Conservation (phyloP, 2,329 filamentous ascomycete species). For the Penicillium sp. region DNA sequence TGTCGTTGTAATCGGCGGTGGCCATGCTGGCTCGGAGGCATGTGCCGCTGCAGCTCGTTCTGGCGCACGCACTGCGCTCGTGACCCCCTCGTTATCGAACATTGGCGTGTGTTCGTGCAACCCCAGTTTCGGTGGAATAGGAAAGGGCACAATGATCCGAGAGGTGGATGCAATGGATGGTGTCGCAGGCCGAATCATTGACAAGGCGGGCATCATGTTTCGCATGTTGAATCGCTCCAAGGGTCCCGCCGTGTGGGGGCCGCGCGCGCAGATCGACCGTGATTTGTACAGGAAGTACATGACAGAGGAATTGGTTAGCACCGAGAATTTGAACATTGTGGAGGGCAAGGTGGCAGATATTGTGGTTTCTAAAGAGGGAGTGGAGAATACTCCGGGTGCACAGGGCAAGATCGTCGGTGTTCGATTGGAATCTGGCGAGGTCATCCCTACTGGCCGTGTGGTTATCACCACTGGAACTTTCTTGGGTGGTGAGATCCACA, state of each 20-base stretch:
- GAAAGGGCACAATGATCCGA: conserved; percentile 92
- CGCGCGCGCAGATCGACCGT: conserved; percentile 92
- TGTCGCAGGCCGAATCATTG: conserved; percentile 81
- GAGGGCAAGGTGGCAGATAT: conserved; percentile 92
- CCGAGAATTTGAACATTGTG: conserved; percentile 77
- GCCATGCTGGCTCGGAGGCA: conserved; percentile 93
- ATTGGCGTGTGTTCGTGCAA: conserved; percentile 96
- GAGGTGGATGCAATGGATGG: conserved; percentile 96
- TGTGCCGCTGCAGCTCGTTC: conserved; percentile 85
- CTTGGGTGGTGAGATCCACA: conserved; percentile 92
- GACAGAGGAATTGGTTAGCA: conserved; percentile 77
- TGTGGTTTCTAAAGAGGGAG: conserved; percentile 63
- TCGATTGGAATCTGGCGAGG: conserved; percentile 79
- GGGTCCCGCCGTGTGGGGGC: conserved; percentile 95
- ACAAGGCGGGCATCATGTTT: conserved; percentile 95
- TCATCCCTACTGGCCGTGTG: conserved; percentile 77
- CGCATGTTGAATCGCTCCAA: conserved; percentile 84
- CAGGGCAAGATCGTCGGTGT: conserved; percentile 81
- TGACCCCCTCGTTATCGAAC: conserved; percentile 86
- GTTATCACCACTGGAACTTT: conserved; percentile 98
- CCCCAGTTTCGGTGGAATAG: conserved; percentile 96
- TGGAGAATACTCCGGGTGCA: conserved; percentile 49
- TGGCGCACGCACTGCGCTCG: conserved; percentile 82
- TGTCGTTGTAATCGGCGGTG: conserved; percentile 93
- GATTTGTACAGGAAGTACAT: conserved; percentile 86